phyloP scores from a whole-genome alignment of 2,329 filamentous ascomycete genomes.

The Pseudogymnoascus destructans region DNA sequence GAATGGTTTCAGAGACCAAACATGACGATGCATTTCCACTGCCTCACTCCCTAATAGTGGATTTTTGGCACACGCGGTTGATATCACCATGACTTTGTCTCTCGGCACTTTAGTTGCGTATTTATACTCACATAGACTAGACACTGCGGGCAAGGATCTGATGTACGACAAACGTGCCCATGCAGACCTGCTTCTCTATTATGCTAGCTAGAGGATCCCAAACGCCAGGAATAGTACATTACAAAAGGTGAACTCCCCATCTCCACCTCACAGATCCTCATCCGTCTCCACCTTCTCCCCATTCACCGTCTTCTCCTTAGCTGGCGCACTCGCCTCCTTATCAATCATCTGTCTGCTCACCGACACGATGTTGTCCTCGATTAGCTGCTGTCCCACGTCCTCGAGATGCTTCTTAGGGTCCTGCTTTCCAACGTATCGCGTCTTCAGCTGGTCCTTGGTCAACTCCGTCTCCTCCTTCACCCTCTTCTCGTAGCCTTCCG shows the following conservation, averaged over 20 bases:
- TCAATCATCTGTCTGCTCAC: slow-evolving; percentile 99
- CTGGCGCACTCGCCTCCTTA: slow-evolving; percentile 90
- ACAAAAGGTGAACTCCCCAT: not conserved
- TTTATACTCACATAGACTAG: not conserved
- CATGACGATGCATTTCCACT: not conserved
- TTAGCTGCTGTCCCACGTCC: slow-evolving; percentile 88
- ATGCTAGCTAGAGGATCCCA: slow-evolving; percentile 7
- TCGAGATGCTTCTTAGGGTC: slow-evolving; percentile 99
- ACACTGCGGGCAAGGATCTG: not conserved
- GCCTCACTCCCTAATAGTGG: not conserved
- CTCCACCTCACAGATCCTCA: slow-evolving; percentile 28
- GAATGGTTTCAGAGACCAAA: not conserved
- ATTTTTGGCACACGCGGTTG: not conserved
- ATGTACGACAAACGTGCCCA: not conserved
- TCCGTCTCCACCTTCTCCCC: slow-evolving; percentile 59
- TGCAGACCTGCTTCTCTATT: slow-evolving; percentile 10
- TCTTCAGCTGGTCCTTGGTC: slow-evolving; percentile 95
- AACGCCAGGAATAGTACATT: slow-evolving; percentile 9
- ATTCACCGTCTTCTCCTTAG: slow-evolving; percentile 44
- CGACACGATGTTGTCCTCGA: slow-evolving; percentile 98
- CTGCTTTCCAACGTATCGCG: slow-evolving; percentile 94
- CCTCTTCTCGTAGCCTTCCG: slow-evolving; percentile 95
- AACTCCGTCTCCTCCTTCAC: slow-evolving; percentile 98
- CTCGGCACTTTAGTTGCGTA: not conserved
- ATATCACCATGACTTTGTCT: not conserved